Conservation (phyloP, 2,329 filamentous ascomycete genomes). For the Pezicula neosporulosa region DNA sequence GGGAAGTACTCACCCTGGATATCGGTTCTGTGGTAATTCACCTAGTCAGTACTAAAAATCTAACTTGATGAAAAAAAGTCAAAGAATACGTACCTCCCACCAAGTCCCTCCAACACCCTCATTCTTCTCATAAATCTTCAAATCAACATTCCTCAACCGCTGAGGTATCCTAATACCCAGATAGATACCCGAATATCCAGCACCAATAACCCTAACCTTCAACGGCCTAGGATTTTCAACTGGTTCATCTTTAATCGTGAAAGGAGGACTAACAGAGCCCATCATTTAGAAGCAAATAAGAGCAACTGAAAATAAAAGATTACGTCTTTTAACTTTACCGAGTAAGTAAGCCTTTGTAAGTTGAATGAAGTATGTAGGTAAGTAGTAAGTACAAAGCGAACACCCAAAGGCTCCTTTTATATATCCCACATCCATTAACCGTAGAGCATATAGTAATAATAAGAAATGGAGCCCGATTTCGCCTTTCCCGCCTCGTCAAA, state of each 20-base stretch:
- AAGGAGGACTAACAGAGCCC: constrained; percentile 2
- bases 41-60: too few species aligned
- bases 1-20: constrained; percentile 13
- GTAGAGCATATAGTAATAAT: too few species aligned
- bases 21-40: constrained; percentile 9
- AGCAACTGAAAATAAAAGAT: too few species aligned
- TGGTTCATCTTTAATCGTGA: constrained; percentile 22
- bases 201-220: constrained; percentile 27
- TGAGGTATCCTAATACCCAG: constrained; percentile 26
- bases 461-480: too few species aligned
- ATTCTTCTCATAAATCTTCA: constrained; percentile 51
- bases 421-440: too few species aligned
- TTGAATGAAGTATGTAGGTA: too few species aligned
- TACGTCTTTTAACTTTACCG: too few species aligned
- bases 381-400: too few species aligned
- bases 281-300: background rate
- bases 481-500: too few species aligned
- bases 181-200: constrained; percentile 29
- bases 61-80: too few species aligned
- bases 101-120: constrained; percentile 37
- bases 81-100: background rate
- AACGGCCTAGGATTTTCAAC: constrained; percentile 23
- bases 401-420: too few species aligned
- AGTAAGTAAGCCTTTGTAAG: too few species aligned
- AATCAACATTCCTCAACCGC: constrained; percentile 22